A percentile compares a stretch with the other conserved stretches of the same genome.
These are phyloP conservation scores for Fusarium sp. DNA, from an alignment of 2,329 filamentous ascomycete species.

Conservation along the genomic window DNA sequence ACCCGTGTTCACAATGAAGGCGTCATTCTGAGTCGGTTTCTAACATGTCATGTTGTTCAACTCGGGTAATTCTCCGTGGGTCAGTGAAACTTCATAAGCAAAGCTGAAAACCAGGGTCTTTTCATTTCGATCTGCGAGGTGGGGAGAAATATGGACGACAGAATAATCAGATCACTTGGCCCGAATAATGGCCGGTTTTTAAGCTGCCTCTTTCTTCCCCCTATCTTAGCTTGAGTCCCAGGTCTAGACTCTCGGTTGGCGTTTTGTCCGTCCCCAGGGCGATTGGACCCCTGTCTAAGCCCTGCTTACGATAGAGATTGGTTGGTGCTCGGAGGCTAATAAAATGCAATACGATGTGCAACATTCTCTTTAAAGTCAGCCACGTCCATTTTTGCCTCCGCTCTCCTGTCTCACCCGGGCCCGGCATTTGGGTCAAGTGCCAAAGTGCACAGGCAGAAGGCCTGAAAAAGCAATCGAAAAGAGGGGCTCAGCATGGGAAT, in stretches of 20 bases:
- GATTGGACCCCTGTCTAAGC: constrained; percentile 4
- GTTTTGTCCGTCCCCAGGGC: background rate
- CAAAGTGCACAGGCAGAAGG: constrained; percentile 10
- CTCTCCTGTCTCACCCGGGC: background rate
- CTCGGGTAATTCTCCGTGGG: background rate
- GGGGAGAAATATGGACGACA: background rate
- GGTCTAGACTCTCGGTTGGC: background rate
- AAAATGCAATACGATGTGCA: constrained; percentile 6
- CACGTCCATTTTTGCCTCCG: background rate
- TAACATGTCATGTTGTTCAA: background rate
- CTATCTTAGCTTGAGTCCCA: background rate
- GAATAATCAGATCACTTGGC: background rate
- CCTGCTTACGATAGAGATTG: constrained; percentile 6
- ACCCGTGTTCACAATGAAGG: background rate
- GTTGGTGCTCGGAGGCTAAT: constrained; percentile 9
- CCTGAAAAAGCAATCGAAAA: background rate
- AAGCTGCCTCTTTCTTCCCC: background rate
- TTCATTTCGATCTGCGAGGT: constrained; percentile 10
- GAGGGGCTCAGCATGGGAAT: background rate
- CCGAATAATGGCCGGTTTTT: background rate
- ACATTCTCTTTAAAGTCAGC: background rate
- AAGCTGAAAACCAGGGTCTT: constrained; percentile 8
- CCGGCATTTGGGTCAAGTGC: background rate
- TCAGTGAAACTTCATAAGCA: background rate
- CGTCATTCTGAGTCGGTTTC: background rate